Evolutionary conservation across 768 basidiomycete genomes (phyloP).

Genomic region (Tremella mesenterica): DNA sequence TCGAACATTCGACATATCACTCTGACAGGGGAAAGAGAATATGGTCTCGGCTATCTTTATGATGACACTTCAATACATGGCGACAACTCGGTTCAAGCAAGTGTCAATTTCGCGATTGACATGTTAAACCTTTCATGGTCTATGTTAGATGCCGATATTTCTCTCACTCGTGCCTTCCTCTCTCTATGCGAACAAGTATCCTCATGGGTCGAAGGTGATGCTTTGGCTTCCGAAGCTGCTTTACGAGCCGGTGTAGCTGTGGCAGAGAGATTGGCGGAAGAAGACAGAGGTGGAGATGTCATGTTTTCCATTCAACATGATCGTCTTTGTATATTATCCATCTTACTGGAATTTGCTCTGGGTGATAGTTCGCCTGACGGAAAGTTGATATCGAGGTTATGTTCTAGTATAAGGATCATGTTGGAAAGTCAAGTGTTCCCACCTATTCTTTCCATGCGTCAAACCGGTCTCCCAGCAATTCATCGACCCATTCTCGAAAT

Average conservation of each 20-base stretch:
- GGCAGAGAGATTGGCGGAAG: slow-evolving; percentile 59
- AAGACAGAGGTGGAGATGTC: slow-evolving; percentile 69
- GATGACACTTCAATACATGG: slow-evolving; percentile 51
- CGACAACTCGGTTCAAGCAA: slow-evolving; percentile 45
- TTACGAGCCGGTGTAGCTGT: slow-evolving; percentile 57
- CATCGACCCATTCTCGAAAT: slow-evolving; percentile 73
- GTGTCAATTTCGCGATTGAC: slow-evolving; percentile 55
- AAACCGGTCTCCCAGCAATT: slow-evolving; percentile 58
- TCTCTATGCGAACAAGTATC: slow-evolving; percentile 58
- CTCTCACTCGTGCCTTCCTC: slow-evolving; percentile 70
- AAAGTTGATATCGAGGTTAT: slow-evolving; percentile 55
- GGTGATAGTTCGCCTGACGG: slow-evolving; percentile 46
- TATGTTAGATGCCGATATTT: slow-evolving; percentile 66
- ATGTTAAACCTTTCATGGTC: slow-evolving; percentile 83
- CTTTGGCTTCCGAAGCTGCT: slow-evolving; percentile 53
- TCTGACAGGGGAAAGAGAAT: slow-evolving; percentile 61
- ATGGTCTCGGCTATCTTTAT: slow-evolving; percentile 72
- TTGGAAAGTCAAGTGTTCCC: slow-evolving; percentile 66
- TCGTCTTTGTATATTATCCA: slow-evolving; percentile 63
- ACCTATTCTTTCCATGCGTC: slow-evolving; percentile 63
- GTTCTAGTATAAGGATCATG: slow-evolving; percentile 57
- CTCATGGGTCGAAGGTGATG: slow-evolving; percentile 58
- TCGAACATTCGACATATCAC: slow-evolving; percentile 59
- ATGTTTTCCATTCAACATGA: slow-evolving; percentile 72
- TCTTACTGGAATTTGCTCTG: slow-evolving; percentile 71